Percentiles rank a stretch among this genome's conserved stretches.
Evolutionary conservation across 2,329 filamentous ascomycete species (phyloP).

Genomic region (Polychaeton citri): DNA sequence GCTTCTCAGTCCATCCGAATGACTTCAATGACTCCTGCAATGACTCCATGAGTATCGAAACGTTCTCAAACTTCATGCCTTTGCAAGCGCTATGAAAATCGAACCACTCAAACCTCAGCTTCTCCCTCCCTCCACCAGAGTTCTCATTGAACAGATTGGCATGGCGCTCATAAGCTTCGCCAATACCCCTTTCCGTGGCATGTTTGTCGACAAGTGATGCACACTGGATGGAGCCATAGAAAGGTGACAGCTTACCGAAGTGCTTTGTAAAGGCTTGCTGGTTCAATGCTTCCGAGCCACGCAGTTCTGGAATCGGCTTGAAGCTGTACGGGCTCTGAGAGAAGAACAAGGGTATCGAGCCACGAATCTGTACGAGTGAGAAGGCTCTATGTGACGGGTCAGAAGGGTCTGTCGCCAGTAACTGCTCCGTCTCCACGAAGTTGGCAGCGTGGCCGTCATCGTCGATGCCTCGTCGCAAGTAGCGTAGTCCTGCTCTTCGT

Average conservation of each 20-base stretch:
- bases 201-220: constrained; percentile 83
- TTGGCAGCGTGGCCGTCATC: constrained; percentile 84
- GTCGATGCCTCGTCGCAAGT: constrained; percentile 79
- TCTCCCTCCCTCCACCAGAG: constrained; percentile 35
- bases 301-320: constrained; percentile 70
- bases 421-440: constrained; percentile 87
- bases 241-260: constrained; percentile 53
- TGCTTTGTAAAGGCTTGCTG: constrained; percentile 66
- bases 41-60: constrained; percentile 61
- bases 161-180: constrained; percentile 60
- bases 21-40: constrained; percentile 54
- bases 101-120: constrained; percentile 80
- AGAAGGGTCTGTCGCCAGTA: constrained; percentile 62
- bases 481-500: constrained; percentile 75
- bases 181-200: constrained; percentile 67
- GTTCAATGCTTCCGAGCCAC: constrained; percentile 70
- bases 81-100: constrained; percentile 88
- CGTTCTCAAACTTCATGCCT: constrained; percentile 97
- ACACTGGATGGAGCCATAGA: constrained; percentile 66
- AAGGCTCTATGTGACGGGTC: constrained; percentile 49
- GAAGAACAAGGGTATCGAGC: constrained; percentile 90
- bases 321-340: constrained; percentile 89
- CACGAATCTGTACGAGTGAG: constrained; percentile 77
- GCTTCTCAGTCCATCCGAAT: constrained; percentile 56
- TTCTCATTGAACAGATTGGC: constrained; percentile 54